Percentiles rank a stretch among this genome's conserved stretches.
Evolutionary conservation across 768 basidiomycete genomes (phyloP).

Genomic region (Leccinellum luteum): DNA sequence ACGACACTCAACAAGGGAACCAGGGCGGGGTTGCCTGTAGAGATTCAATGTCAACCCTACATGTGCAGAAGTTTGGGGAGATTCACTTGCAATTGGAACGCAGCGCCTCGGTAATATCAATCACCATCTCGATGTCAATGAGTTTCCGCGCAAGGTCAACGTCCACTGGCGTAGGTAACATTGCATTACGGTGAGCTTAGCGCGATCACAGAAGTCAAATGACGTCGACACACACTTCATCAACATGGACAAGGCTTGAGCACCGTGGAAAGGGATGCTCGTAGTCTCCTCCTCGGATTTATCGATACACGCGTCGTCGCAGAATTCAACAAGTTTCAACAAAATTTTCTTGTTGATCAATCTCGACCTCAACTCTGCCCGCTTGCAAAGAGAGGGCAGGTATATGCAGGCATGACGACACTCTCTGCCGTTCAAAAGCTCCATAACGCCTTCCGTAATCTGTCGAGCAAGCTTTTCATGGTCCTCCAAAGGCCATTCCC

Average conservation of each 20-base stretch:
- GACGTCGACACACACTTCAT: conserved; percentile 18
- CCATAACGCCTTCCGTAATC: conserved; percentile 9
- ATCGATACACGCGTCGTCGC: conserved; percentile 6
- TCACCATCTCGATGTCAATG: conserved; percentile 15
- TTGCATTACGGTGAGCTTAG: background rate
- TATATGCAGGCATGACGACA: conserved; percentile 26
- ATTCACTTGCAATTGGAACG: conserved; percentile 15
- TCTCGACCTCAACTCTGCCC: conserved; percentile 5
- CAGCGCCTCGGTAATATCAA: conserved; percentile 16
- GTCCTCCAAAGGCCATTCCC: conserved; percentile 16
- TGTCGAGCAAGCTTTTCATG: conserved; percentile 1
- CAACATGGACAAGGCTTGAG: conserved; percentile 26
- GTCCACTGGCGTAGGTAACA: conserved; percentile 13
- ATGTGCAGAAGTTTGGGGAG: background rate
- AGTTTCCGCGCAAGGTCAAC: conserved; percentile 7
- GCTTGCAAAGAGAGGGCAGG: conserved; percentile 29
- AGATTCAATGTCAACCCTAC: background rate
- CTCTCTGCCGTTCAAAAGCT: conserved; percentile 12
- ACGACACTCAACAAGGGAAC: conserved; percentile 24
- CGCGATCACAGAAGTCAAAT: background rate
- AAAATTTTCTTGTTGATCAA: conserved; percentile 20
- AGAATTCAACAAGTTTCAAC: conserved; percentile 17
- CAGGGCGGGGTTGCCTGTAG: conserved; percentile 18
- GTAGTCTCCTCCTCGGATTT: conserved; percentile 12
- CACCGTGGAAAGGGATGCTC: conserved; percentile 22